phyloP scores from a whole-genome alignment of 2,329 filamentous ascomycete genomes.

The Mycosphaerella sp. region DNA sequence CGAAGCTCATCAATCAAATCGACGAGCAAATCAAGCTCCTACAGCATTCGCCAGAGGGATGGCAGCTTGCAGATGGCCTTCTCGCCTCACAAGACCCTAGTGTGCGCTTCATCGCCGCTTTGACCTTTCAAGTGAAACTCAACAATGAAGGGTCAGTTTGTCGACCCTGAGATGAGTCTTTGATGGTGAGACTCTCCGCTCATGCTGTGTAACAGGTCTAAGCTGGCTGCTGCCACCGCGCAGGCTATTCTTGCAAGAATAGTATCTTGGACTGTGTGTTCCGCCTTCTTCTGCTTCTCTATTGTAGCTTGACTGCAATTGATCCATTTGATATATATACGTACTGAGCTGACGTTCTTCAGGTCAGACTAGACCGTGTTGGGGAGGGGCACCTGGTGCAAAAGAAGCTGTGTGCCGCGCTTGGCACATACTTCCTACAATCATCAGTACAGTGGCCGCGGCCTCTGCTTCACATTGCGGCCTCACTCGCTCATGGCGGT shows the following conservation, averaged over 20 bases:
- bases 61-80: constrained; percentile 75
- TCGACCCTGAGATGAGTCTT: constrained; percentile 28
- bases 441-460: constrained; percentile 61
- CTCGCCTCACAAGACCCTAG: constrained; percentile 63
- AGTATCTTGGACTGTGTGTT: constrained; percentile 53
- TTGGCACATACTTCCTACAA: constrained; percentile 68
- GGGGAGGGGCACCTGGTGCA: constrained; percentile 55
- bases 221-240: constrained; percentile 53
- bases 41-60: constrained; percentile 74
- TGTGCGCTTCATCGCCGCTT: constrained; percentile 83
- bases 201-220: constrained; percentile 26
- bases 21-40: constrained; percentile 72
- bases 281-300: neutral
- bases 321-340: neutral
- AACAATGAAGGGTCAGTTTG: constrained; percentile 48
- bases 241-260: constrained; percentile 55
- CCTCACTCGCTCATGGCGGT: constrained; percentile 24
- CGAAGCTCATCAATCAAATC: constrained; percentile 45
- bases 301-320: neutral
- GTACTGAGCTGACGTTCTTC: constrained; percentile 1
- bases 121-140: constrained; percentile 90
- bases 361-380: constrained; percentile 41
- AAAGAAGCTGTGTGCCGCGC: constrained; percentile 68
- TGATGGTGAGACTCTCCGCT: constrained; percentile 23
- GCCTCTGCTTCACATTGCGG: constrained; percentile 44